Evolutionary conservation across 768 basidiomycete genomes (phyloP), one percentile per base, ranked within the genome.

Genomic region (Mycena floridula): DNA sequence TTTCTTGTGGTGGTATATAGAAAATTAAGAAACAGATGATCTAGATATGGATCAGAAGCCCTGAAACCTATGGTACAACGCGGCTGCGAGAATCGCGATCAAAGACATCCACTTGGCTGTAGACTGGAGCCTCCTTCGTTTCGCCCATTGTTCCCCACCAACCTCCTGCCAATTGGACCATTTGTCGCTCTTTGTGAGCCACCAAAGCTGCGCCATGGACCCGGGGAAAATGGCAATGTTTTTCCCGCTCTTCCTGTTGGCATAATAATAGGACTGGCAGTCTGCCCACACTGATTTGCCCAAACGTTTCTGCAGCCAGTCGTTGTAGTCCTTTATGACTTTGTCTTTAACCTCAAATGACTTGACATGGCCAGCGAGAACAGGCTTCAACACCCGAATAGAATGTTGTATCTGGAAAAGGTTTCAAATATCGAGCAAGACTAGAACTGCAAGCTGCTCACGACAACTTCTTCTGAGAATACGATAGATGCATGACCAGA

Each of bases 401-500:
- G 69, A 65, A 48, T 73, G 64, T 40, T 67, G 58, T 55, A 80
- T 74, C 80, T 80, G 50, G 35, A 22, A 26, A 13, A 30, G 32
- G 38, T 5, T 18, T 12, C 9, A 39, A 37, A 36, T 21, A 25
- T 28, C 15, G 44, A 13, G 47, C 30, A 18, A 40, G 25, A 45
- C 53, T 40, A 44, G 37, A 30, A 30, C 26, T 26, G 25, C 28
- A 30, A 22, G 12, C 46, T 16, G 23, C 62, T 40, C 36, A 75
- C 79, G 70, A 81, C 77, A 6, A 69, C 63, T 56, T 82, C 80
- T 49, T 75, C 68, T 42, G 65, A 67, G 54, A 76, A 80, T 38
- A 82, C 65, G 26, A 76, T 66, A 21, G 80, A 81, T 7, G 73
- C 74, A 51, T 81, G 80, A 12, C 79, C 80, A 7, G 74, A 66